Percentiles rank a stretch among this genome's conserved stretches.
phyloP scores from a whole-genome alignment of 208 protist species.

The Leishmania guyanensis region DNA sequence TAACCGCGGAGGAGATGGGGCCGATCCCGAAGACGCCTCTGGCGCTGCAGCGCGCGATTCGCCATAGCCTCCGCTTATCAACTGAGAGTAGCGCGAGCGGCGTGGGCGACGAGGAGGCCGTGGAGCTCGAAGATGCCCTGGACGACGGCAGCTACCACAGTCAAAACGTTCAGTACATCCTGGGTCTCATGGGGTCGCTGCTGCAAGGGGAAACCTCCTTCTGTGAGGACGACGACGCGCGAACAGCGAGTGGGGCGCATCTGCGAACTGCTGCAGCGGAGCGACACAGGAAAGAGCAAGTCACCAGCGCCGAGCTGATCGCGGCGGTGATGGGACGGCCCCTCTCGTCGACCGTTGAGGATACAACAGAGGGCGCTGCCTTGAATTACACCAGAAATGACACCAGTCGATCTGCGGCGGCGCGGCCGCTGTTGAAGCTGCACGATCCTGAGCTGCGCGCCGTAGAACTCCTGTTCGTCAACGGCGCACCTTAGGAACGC shows the following conservation, averaged over 20 bases:
- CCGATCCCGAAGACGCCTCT: constrained; percentile 27
- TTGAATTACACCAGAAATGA: background rate
- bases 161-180: constrained; percentile 70
- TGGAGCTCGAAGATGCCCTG: constrained; percentile 33
- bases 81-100: background rate
- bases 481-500: background rate
- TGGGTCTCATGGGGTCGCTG: constrained; percentile 58
- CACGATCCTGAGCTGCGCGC: constrained; percentile 28
- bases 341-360: background rate
- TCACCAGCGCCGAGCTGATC: constrained; percentile 17
- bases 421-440: constrained; percentile 16
- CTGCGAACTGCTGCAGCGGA: background rate
- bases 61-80: constrained; percentile 20
- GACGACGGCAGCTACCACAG: constrained; percentile 63
- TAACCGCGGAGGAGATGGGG: constrained; percentile 15
- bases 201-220: constrained; percentile 29
- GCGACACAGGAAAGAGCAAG: constrained; percentile 4
- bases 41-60: constrained; percentile 28
- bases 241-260: background rate
- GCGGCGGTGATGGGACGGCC: constrained; percentile 22
- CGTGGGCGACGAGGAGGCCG: constrained; percentile 13
- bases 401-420: background rate
- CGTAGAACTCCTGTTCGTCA: constrained; percentile 31
- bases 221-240: constrained; percentile 20
- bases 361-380: background rate